Evolutionary conservation across 441 rosid genomes (phyloP), one percentile per base, ranked within the genome.

Genomic region (Populus hybrid): DNA sequence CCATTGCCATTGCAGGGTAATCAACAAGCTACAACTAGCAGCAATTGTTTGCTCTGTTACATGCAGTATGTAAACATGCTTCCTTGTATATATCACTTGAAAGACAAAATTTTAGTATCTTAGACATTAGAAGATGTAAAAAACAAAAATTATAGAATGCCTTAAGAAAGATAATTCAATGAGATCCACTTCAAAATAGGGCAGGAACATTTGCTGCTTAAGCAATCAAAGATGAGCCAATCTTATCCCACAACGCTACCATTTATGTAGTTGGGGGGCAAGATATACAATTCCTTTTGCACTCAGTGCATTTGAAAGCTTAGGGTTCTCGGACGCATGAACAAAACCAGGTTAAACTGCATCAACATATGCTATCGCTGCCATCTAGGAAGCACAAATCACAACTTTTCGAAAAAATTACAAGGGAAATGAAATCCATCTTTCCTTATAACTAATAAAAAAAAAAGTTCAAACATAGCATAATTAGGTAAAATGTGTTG

Each of bases 281-380:
- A 97, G 99, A 88, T 94, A 97, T 79, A 89, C 73, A 26, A 92
- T 90, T 78, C 94, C 99, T 81, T 92, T 93, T 28, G 88, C 95
- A 83, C 38, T 76, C 78, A 94, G 80, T 21, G 98, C 99, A 84
- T 97, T 98, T 10, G 99, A 98, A 69, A 97, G 88, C 83, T 94
- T 98, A 24, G 99, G 99, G 80, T 90, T 97, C 87, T 93, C 99
- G 9, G 98, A 97, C 65, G 99, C 99, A 89, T 97, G 99, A 69
- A 98, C 98, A 97, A 99, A 97, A 73, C 99, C 99, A 86, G 99
- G 99, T 99, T 98, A 97, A 82, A 97, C 97, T n/a, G 98, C 99
- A 88, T 97, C 99, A 75, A 97, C 99, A 77, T 71, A 92, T 21
- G 99, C 92, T 83, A 90, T 89, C 82, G 93, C 99, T 29, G 98